Evolutionary conservation across 345 rosid genomes (phyloP), one percentile per base, ranked within the genome.

Genomic region (Gossypium australe): DNA sequence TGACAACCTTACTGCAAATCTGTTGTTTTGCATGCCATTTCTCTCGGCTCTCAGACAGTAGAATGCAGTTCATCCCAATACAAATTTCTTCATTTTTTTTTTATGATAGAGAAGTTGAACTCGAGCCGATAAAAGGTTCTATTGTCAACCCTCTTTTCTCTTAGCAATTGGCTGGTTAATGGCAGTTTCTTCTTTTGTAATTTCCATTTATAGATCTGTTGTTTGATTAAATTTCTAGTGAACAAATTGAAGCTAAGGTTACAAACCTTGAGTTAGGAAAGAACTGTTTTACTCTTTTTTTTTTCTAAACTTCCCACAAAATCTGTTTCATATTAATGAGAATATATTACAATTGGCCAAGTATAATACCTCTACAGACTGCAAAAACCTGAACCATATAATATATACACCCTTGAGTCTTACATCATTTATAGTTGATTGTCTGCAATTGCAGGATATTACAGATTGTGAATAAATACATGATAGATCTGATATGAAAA

Each of bases 1-100:
- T 1, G 96, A 66, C 53, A 66, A 66, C 55, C 34, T 44, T 66
- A 14, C 29, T 66, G 52, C 53, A 44, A 45, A 48, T 66, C n/a
- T 45, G 34, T 45, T 66, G 10, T 5, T 12, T 66, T 18, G n/a
- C 34, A 20, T 12, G 38, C n/a, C 68, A 9, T 64, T 64, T 43
- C 11, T 66, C 10, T 18, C 10, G 11, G 34, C 51, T 16, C 16
- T 60, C 9, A 3, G 64, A 7, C 53, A 12, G 53, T 66, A 38
- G 4, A 12, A 44, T 66, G 70, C 55, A 20, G 70, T 45, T 66
- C 70, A 44, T 20, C 27, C 29, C 52, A 7, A 44, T 66, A 44
- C 52, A 44, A 22, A 44, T 44, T 18, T 66, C 52, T 66, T 20
- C 53, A 20, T 66, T 44, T 34, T 34, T 20, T 34, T 45, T 43